Base-by-base conservation (phyloP, 176 grass and related monocot genomes). In the Dendrocalamus sinicus region DNA sequence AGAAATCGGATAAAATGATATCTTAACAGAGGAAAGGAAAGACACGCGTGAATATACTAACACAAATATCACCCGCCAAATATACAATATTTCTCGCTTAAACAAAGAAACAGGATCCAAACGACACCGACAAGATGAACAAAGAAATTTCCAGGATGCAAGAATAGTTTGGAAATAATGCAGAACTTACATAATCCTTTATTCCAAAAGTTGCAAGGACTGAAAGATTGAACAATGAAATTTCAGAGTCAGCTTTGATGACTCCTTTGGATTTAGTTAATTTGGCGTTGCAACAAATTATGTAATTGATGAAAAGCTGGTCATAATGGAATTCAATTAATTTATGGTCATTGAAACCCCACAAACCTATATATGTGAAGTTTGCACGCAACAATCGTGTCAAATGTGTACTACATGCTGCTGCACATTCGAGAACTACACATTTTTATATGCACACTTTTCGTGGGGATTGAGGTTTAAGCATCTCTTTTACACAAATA, bases 1-100 rank as follows among this genome's bases (percentile, higher is more conserved):
- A 32, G 10, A 5, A 19, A 76, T 58, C 10, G 73, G 20, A 23
- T 41, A 76, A 41, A n/a, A 76, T 55, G 9, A 12, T 75, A 73
- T 30, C 41, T 62, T 17, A 12, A 58, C 75, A 71, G 13, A 24
- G 13, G 1, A 59, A 63, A 85, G 2, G 51, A 23, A 85, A 57
- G 63, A 17, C 10, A 22, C 26, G 54, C 28, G 54, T 60, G 57
- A 24, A 79, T 48, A 40, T 26, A 72, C 24, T 50, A 63, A 63
- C 13, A 53, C 20, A 61, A 28, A 3, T 9, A 24, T 53, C 64
- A 69, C 47, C 20, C 28, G 35, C 12, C 41, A 24, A 41, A 45
- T 24, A 81, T 75, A 75, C 9, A 80, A 22, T 50, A 55, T 40
- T 53, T 19, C 8, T 60, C 80, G 76, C 24, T 61, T 78, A 12